Conservation (phyloP, 1,139 yeast species). For the Candida sojae region DNA sequence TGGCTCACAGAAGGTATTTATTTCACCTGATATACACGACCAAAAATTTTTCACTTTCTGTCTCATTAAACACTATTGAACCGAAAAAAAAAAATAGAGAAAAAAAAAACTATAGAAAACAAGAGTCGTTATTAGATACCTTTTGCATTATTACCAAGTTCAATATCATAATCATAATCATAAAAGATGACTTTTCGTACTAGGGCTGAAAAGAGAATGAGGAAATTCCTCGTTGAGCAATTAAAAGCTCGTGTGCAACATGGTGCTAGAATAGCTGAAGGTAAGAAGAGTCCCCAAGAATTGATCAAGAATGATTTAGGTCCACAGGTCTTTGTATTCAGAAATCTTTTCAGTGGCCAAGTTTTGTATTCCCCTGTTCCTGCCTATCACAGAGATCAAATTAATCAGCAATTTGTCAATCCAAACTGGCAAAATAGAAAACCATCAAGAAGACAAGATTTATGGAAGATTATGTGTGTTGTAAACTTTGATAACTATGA, state of each 20-base stretch:
- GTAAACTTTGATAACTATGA: constrained; percentile 68
- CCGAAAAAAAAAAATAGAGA: background rate
- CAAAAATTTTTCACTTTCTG: constrained; percentile 1
- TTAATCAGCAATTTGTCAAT: constrained; percentile 67
- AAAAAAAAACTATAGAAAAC: background rate
- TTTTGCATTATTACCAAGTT: too few relatives aligned
- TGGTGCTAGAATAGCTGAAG: constrained; percentile 49
- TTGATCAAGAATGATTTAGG: constrained; percentile 48
- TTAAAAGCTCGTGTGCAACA: constrained; percentile 44
- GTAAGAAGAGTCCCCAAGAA: constrained; percentile 33
- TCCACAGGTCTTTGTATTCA: constrained; percentile 80
- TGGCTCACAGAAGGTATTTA: background rate
- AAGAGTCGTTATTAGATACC: too few relatives aligned
- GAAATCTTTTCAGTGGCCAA: constrained; percentile 87
- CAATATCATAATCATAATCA: background rate
- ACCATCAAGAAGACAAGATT: constrained; percentile 78
- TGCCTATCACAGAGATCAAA: constrained; percentile 66
- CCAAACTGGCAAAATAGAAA: constrained; percentile 89
- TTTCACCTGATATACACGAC: background rate
- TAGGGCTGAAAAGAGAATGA: constrained; percentile 52
- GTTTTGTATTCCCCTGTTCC: constrained; percentile 88
- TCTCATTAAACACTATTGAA: background rate
- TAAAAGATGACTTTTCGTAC: constrained; percentile 44
- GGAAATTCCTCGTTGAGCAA: constrained; percentile 51
- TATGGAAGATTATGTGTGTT: constrained; percentile 92